Evolutionary conservation across 305 asterid genomes (phyloP).

Genomic region (Fraxinus velutina): DNA sequence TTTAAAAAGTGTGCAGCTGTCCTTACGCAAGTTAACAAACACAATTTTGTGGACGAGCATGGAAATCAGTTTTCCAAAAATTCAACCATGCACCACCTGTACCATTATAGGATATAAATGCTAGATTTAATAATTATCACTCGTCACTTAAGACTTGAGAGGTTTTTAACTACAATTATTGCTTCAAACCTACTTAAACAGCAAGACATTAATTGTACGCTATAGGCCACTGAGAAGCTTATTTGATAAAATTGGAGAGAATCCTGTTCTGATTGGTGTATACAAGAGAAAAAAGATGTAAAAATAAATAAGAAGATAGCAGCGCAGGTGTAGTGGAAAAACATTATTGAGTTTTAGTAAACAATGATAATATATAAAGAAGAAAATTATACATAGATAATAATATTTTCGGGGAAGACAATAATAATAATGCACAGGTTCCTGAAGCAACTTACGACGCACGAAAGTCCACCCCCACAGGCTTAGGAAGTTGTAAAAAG

Average conservation of each 20-base stretch:
- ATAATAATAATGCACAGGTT: neutral
- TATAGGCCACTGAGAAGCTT: neutral
- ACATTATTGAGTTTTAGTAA: neutral
- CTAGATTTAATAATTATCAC: neutral
- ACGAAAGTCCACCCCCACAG: slow-evolving; percentile 91
- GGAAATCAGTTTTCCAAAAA: neutral
- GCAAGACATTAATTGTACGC: neutral
- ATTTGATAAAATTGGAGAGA: neutral
- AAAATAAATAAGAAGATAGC: neutral
- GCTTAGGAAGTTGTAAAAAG: slow-evolving; percentile 80
- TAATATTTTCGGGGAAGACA: slow-evolving; percentile 2
- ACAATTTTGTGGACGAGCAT: neutral
- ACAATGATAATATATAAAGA: neutral
- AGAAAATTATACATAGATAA: neutral
- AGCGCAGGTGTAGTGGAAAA: neutral
- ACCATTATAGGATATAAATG: neutral
- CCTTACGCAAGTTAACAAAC: neutral
- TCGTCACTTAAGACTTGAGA: neutral
- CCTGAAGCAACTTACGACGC: slow-evolving; percentile 74
- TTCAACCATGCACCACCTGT: neutral
- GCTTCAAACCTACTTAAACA: neutral
- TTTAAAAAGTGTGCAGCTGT: neutral
- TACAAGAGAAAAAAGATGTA: neutral
- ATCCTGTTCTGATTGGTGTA: neutral
- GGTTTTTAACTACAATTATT: neutral